Evolutionary conservation across 306 rosid species (phyloP), one percentile per base, ranked within the genome.

Genomic region (Medicago arabica): DNA sequence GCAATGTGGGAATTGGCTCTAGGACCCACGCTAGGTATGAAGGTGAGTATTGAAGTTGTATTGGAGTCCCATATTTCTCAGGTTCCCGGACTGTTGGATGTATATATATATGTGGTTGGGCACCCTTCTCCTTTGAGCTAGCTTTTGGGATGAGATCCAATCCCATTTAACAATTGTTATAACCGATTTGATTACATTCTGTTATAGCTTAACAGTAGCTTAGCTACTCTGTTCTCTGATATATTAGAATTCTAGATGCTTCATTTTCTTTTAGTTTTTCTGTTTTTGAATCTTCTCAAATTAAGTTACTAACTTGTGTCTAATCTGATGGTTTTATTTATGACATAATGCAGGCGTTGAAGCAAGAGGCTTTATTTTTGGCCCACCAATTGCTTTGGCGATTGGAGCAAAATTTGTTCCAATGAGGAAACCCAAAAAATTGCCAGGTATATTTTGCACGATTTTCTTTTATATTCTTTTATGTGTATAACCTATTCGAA

Each of bases 341-440:
- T 77, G 28, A 23, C 80, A 13, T 39, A 71, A 72, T 67, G 77
- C 77, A 96, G 99, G 99, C 12, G 49, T 96, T 57, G 99, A 96
- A 87, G 99, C 99, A 47, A 92, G 99, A 67, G 99, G 99, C 11
- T 96, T 96, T 77, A 96, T 96, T 75, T 96, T 96, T 89, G 99
- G 99, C 40, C 99, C 99, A 40, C 97, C 99, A 43, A 92, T 96
- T 74, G 99, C 99, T 5, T 84, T 96, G 88, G 99, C 99, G 14
- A 86, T 96, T 43, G 98, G 99, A 16, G 99, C 96, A 58, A 96
- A 96, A 76, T 96, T 96, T 76, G 97, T 96, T n/a, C 99, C 99
- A 40, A 81, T 96, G 93, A 92, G 99, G 78, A 96, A 96, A 78
- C 99, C 99, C 66, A 89, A 89, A 13, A 96, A 96, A 83, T 84